Percentiles rank a stretch among this genome's conserved stretches.
phyloP scores from a whole-genome alignment of 78 protist species.

The Dictyostelium brefeldianum region DNA sequence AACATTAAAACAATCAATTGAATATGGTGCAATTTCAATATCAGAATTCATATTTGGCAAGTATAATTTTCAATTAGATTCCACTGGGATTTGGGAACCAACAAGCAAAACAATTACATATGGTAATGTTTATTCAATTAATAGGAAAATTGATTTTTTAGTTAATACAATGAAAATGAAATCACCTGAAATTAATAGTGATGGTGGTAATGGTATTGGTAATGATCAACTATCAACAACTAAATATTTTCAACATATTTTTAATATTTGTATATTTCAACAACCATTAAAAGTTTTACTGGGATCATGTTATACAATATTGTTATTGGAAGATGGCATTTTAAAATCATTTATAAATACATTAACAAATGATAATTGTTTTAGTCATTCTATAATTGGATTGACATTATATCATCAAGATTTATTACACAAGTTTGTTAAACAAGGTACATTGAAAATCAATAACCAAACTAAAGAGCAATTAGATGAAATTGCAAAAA shows the following conservation, averaged over 20 bases:
- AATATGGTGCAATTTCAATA: neutral
- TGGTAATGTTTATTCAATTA: neutral
- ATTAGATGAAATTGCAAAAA: neutral
- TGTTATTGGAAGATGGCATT: conserved; percentile 6
- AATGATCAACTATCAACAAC: neutral
- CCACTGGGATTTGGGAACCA: neutral
- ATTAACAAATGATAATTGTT: neutral
- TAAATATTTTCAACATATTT: conserved; percentile 13
- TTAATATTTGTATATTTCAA: conserved; percentile 5
- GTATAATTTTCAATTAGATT: neutral
- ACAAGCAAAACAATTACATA: neutral
- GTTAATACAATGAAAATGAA: neutral
- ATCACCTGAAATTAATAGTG: neutral
- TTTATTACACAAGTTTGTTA: neutral
- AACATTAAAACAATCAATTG: no score
- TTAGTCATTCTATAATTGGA: neutral
- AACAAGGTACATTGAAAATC: neutral
- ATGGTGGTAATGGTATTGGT: neutral
- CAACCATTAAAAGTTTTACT: neutral
- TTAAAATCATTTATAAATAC: neutral
- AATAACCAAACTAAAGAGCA: neutral
- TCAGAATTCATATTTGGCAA: neutral
- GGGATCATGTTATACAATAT: conserved; percentile 6
- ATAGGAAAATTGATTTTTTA: neutral
- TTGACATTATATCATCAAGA: conserved; percentile 11